Base-by-base conservation (phyloP, 495 filamentous ascomycete genomes). In the Lophium mytilinum region DNA sequence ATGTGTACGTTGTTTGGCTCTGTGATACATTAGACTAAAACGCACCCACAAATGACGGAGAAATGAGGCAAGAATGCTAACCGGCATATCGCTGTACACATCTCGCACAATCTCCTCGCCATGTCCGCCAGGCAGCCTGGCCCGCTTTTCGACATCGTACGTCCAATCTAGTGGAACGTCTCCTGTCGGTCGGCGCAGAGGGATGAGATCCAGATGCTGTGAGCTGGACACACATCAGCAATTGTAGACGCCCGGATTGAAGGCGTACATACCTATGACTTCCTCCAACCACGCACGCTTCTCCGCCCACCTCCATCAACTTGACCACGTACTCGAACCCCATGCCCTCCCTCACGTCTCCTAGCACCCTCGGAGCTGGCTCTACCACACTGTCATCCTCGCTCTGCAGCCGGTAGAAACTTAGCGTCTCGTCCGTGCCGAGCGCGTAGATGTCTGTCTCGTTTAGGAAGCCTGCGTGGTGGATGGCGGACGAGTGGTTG, bases 241-340 rank as follows among this genome's bases (percentile, higher is more conserved):
- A 8, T 48, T 33, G 49, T 24, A 10, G 1, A 12, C 14, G 1
- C 11, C 40, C 6, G 0, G 40, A 18, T 14, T 10, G 3, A 41
- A 30, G 9, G 19, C 19, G 9, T 18, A 39, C 62, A 40, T 71
- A 82, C 77, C 78, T 80, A 52, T 83, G 78, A 9, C 76, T 76
- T 34, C 85, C 86, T 36, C 75, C 77, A 42, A 79, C 85, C 36
- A 87, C 64, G 5, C 81, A 77, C n/a, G 76, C 77, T 5, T 77
- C 76, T n/a, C 71, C 72, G n/a, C 83, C 79, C 50, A 76, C 70
- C 14, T 76, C 68, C 41, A 82, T 72, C 21, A 95, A 71, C 71
- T 90, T 84, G 34, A 86, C 83, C 4, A 92, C 76, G 69, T 98
- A 98, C 73, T 93, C 88, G 62, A 87, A 92, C 14, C 75, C 77